Conservation (phyloP, 768 basidiomycete genomes). For the Termitomyces bulborhizus region DNA sequence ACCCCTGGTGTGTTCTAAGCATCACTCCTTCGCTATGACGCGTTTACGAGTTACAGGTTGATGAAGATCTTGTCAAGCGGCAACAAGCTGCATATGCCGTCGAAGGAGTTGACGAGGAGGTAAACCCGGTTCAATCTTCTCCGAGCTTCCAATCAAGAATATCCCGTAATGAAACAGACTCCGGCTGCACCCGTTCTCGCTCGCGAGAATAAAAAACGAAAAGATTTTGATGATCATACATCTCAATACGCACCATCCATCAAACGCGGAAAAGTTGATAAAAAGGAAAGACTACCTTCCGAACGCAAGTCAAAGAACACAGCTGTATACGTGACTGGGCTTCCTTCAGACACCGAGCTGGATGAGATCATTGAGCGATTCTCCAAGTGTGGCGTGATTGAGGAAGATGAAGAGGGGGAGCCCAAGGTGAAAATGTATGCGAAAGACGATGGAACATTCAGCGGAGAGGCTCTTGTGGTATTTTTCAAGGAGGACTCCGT, state of each 20-base stretch:
- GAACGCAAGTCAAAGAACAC: constrained; percentile 85
- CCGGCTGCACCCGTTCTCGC: constrained; percentile 84
- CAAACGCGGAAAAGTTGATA: constrained; percentile 64
- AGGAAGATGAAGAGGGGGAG: constrained; percentile 87
- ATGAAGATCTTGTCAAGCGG: constrained; percentile 78
- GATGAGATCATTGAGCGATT: constrained; percentile 85
- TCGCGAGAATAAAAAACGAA: constrained; percentile 77
- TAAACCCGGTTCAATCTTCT: constrained; percentile 28
- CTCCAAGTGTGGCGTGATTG: constrained; percentile 84
- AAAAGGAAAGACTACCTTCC: constrained; percentile 33
- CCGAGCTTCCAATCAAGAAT: not conserved
- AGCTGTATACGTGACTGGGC: constrained; percentile 81
- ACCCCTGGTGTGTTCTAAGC: constrained; percentile 59
- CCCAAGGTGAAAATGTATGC: constrained; percentile 97
- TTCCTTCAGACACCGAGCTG: constrained; percentile 69
- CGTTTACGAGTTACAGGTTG: constrained; percentile 46
- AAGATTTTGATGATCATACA: constrained; percentile 67
- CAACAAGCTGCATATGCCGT: constrained; percentile 97
- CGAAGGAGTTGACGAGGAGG: constrained; percentile 90
- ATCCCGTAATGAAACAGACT: constrained; percentile 37
- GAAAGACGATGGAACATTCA: constrained; percentile 80
- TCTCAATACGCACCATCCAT: constrained; percentile 46
- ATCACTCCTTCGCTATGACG: not conserved
- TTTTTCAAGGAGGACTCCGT: constrained; percentile 99
- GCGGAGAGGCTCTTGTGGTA: constrained; percentile 91